These are phyloP conservation scores for Murraya koenigii DNA, from an alignment of 345 rosid genomes.

Conservation along the genomic window DNA sequence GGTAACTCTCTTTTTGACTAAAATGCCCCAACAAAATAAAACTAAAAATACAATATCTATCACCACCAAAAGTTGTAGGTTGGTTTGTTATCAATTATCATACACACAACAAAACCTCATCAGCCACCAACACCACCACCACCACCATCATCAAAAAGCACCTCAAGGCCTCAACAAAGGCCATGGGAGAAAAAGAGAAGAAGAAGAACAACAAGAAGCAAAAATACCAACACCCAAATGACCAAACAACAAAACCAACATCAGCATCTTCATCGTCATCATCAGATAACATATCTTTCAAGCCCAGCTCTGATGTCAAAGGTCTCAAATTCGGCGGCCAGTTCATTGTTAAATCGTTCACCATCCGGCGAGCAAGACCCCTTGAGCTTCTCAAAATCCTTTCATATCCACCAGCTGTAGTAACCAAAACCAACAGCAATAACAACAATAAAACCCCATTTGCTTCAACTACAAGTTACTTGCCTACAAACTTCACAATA, in stretches of 20 bases:
- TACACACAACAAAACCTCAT: neutral
- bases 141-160: constrained; percentile 5
- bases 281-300: constrained; percentile 52
- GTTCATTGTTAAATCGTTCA: constrained; percentile 89
- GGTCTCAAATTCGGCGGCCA: constrained; percentile 92
- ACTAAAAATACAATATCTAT: neutral
- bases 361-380: constrained; percentile 75
- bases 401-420: constrained; percentile 44
- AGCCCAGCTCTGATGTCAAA: constrained; percentile 71
- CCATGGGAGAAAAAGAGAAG: constrained; percentile 68
- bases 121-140: neutral
- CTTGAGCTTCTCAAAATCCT: constrained; percentile 80
- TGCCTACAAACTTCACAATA: constrained; percentile 94
- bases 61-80: constrained; percentile 14
- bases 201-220: constrained; percentile 70
- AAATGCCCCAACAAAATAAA: constrained; percentile 4
- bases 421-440: constrained; percentile 21
- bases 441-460: constrained; percentile 39
- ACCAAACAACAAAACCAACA: constrained; percentile 43
- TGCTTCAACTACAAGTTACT: constrained; percentile 74
- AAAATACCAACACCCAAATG: constrained; percentile 62
- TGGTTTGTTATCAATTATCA: constrained; percentile 19
- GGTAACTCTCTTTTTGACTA: constrained; percentile 21
- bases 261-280: constrained; percentile 22
- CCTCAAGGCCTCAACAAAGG: neutral